Percentiles rank a stretch among this genome's conserved stretches.
Evolutionary conservation across 768 basidiomycete species (phyloP).

Genomic region (Trametes coccinea): DNA sequence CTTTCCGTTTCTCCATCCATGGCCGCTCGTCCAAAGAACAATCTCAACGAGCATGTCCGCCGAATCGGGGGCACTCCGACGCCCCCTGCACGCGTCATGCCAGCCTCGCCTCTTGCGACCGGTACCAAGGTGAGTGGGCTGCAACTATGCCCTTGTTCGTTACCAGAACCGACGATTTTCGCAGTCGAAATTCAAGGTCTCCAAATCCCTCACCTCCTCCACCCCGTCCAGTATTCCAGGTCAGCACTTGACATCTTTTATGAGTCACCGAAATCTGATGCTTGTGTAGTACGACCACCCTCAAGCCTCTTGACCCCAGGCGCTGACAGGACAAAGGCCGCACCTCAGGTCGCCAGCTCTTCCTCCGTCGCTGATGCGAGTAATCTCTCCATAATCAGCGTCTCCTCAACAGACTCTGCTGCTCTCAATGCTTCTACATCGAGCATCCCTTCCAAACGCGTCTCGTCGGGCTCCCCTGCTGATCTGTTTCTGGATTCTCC

Average conservation of each 20-base stretch:
- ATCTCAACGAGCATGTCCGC: constrained; percentile 25
- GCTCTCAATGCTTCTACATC: constrained; percentile 14
- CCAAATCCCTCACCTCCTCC: constrained; percentile 16
- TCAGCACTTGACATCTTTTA: background rate
- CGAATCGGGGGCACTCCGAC: background rate
- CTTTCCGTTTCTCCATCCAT: constrained; percentile 8
- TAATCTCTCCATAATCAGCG: constrained; percentile 23
- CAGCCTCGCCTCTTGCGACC: constrained; percentile 4
- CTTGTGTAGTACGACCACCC: constrained; percentile 24
- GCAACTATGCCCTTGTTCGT: background rate
- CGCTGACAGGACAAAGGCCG: constrained; percentile 35
- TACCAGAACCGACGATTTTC: background rate
- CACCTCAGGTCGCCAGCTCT: constrained; percentile 8
- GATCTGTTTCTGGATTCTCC: constrained; percentile 16
- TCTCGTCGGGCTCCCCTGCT: constrained; percentile 26
- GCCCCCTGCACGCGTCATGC: background rate
- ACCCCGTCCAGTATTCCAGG: constrained; percentile 11
- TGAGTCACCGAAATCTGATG: background rate
- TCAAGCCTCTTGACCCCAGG: constrained; percentile 50
- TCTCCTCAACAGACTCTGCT: constrained; percentile 21
- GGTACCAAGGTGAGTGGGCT: constrained; percentile 10
- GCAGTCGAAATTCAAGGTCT: constrained; percentile 25
- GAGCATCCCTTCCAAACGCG: constrained; percentile 33
- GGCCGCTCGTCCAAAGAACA: constrained; percentile 24
- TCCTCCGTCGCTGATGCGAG: constrained; percentile 22